These are phyloP conservation scores for Singerocomus inundabilis DNA, from an alignment of 1,284 basidiomycete genomes.

Conservation along the genomic window DNA sequence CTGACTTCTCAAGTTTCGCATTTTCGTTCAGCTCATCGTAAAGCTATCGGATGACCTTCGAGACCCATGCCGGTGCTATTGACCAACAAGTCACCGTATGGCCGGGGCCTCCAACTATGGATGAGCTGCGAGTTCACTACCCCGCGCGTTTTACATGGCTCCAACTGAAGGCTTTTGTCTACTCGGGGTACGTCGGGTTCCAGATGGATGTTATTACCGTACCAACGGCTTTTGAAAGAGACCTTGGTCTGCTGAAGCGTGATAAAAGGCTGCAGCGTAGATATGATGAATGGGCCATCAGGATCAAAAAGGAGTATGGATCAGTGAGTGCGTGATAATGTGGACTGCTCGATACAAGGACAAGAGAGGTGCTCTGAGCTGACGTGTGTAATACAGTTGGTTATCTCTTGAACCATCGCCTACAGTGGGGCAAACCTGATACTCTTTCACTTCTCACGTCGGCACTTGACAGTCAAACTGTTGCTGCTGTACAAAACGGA, in stretches of 20 bases:
- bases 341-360: background rate
- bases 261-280: constrained; percentile 63
- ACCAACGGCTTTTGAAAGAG: constrained; percentile 41
- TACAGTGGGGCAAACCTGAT: constrained; percentile 74
- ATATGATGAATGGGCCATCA: constrained; percentile 60
- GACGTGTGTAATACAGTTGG: constrained; percentile 44
- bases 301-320: constrained; percentile 58
- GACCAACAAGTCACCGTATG: constrained; percentile 2
- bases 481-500: constrained; percentile 5
- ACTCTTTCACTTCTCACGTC: constrained; percentile 54
- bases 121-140: constrained; percentile 66
- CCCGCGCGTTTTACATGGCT: constrained; percentile 73
- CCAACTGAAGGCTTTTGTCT: constrained; percentile 72
- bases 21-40: no score
- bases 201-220: background rate
- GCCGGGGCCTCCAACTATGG: constrained; percentile 59
- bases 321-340: constrained; percentile 51
- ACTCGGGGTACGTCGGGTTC: constrained; percentile 56
- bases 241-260: constrained; percentile 75
- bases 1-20: no score
- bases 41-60: constrained; percentile 34
- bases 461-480: constrained; percentile 32
- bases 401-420: constrained; percentile 61
- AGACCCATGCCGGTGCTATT: constrained; percentile 6
- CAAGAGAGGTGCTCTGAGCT: background rate